phyloP scores from a whole-genome alignment of 257 asterid genomes.

The Solanum peruvianum region DNA sequence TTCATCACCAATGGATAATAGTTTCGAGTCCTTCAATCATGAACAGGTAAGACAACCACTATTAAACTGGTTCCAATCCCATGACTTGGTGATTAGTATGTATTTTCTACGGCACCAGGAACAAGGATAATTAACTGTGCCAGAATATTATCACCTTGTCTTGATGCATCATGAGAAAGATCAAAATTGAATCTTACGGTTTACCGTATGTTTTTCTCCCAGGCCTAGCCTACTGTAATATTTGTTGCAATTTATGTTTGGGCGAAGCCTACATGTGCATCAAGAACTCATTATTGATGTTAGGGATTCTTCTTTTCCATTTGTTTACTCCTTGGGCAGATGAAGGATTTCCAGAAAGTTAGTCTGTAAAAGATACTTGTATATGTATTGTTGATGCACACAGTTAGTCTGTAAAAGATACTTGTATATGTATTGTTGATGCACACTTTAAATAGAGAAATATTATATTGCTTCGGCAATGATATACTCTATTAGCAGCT shows the following conservation, averaged over 20 bases:
- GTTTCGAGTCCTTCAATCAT: slow-evolving; percentile 29
- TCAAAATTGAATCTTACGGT: neutral
- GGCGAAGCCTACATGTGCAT: neutral
- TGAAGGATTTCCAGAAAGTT: neutral
- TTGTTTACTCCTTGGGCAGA: neutral
- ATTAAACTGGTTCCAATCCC: neutral
- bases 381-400: too few species aligned
- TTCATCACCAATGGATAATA: slow-evolving; percentile 28
- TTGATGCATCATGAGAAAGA: neutral
- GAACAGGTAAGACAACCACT: slow-evolving; percentile 29
- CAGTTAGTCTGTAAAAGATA: neutral
- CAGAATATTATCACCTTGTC: neutral
- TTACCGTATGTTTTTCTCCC: neutral
- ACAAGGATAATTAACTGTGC: neutral
- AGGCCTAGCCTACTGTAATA: neutral
- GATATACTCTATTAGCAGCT: neutral
- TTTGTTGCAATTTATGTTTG: neutral
- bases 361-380: neutral
- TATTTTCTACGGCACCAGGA: neutral
- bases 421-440: neutral
- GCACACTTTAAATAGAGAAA: neutral
- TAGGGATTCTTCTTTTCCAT: neutral
- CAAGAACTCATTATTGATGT: neutral
- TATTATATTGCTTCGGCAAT: neutral
- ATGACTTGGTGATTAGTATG: neutral